A percentile compares a stretch with the other conserved stretches of the same genome.
Conservation (phyloP, 2,329 filamentous ascomycete species). For the Calonectria honghensis region DNA sequence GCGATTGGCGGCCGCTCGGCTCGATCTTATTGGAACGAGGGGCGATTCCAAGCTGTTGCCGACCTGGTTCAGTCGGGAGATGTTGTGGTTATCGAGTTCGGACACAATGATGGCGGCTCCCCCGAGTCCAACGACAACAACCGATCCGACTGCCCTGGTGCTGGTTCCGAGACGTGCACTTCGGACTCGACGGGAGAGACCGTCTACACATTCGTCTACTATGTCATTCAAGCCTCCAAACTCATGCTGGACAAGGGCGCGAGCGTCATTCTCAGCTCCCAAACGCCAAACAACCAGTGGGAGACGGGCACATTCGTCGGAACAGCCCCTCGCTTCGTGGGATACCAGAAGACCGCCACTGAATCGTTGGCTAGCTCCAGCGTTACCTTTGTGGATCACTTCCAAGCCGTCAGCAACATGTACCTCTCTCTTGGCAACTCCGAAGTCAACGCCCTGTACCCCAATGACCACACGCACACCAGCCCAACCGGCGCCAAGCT, state of each 20-base stretch:
- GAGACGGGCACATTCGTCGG: conserved; percentile 72
- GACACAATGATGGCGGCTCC: conserved; percentile 82
- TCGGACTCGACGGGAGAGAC: conserved; percentile 62
- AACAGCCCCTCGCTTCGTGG: conserved; percentile 71
- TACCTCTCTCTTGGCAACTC: conserved; percentile 70
- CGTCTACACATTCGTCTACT: conserved; percentile 77
- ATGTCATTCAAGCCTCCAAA: conserved; percentile 74
- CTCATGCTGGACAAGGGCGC: conserved; percentile 74
- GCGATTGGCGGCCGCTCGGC: conserved; percentile 80
- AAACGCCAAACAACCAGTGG: conserved; percentile 76
- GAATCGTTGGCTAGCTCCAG: conserved; percentile 61
- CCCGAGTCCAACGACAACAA: conserved; percentile 74
- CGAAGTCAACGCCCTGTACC: conserved; percentile 72
- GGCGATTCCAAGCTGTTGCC: conserved; percentile 76
- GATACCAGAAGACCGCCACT: conserved; percentile 68
- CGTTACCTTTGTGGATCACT: conserved; percentile 76
- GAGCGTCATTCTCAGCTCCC: conserved; percentile 74
- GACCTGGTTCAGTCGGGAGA: conserved; percentile 73
- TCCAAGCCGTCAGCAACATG: conserved; percentile 73
- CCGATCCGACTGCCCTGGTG: conserved; percentile 75
- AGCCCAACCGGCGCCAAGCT: conserved; percentile 72
- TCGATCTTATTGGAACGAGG: conserved; percentile 79
- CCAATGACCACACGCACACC: conserved; percentile 79
- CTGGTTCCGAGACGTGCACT: conserved; percentile 71
- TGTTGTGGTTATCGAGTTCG: conserved; percentile 82